Evolutionary conservation across 768 basidiomycete species (phyloP), one percentile per base, ranked within the genome.

Genomic region (Stropharia rugosoannulata): DNA sequence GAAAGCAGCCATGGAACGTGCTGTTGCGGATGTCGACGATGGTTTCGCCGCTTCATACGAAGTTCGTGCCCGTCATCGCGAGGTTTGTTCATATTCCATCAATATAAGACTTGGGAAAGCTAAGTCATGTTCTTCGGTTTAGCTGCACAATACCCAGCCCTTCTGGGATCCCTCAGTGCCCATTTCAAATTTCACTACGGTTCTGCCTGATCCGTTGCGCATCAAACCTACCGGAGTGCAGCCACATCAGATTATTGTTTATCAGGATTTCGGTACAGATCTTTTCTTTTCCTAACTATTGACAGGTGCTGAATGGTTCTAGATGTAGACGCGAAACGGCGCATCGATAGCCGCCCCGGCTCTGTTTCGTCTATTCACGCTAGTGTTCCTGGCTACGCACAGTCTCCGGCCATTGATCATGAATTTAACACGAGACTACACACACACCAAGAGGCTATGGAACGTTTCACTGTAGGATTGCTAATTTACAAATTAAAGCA

Each of bases 1-100:
- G 73, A 95, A 93, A 64, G 95, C 95, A 5, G 97, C 97, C 0
- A 97, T 97, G 90, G 95, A 98, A 64, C 85, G 93, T 56, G 95
- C 95, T 6, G 83, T 93, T 49, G 81, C 85, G 3, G 97, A 98
- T 64, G 90, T 97, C 6, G 97, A 99, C 67, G 94, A 96, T 58
- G 87, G 84, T 19, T 92, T 99, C 58, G 79, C 83, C 2, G 59
- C 82, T 22, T 90, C 94, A 9, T 97, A 95, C 65, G 89, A 94
- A 35, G 79, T 80, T 44, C 82, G 97, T 51, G 84, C 90, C 55
- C 86, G 89, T 45, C 94, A 98, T 68, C 83, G 93, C 54, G 94
- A 96, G 78, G 87, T 89, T 55, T 51, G 78, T 73, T 13, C 40
- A 49, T 36, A 43, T 49, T 25, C 11, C 32, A 12, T 22, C 39